Evolutionary conservation across 2,329 filamentous ascomycete species (phyloP), one percentile per base, ranked within the genome.

Genomic region (Pyrenochaeta sp.): DNA sequence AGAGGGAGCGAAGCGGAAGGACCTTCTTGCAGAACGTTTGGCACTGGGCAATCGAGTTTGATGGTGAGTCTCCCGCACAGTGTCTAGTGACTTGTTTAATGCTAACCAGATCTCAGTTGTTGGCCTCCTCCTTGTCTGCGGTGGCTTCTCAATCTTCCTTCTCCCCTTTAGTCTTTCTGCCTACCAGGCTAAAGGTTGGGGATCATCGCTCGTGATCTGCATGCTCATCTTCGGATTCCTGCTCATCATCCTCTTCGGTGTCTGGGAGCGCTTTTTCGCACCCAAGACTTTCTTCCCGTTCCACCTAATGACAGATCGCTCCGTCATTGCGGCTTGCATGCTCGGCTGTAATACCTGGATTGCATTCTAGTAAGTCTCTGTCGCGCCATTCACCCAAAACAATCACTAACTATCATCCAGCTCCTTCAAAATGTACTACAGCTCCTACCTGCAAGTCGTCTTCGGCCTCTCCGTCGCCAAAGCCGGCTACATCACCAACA

Each of bases 61-160:
- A 89, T 61, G 40, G 54, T 50, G 30, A 41, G 46, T 30, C 10
- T 10, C 11, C 15, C 6, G n/a, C n/a, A n/a, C n/a, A n/a, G n/a
- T 7, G n/a, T n/a, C 21, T 10, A 13, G n/a, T 18, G 11, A 3
- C 5, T 4, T 20, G 8, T 3, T 1, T 10, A 9, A 3, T 28
- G 14, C 39, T 54, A 28, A 54, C 10, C 19, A 6, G 8, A 18
- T 18, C 7, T 15, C 56, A 60, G 11, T 82, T 1, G 34, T 83
- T n/a, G 85, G 86, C 9, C 70, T 87, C n/a, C 31, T 88, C 8
- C 72, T 88, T 2, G 74, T 88, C 40, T 76, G 78, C 2, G 73
- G 71, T 2, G 86, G 85, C 3, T 78, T 87, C 47, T 75, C 80
- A 0, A 68, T 89, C 11, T 81, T 90, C 58, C 74, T 90, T 13